Evolutionary conservation across 1,284 basidiomycete species (phyloP).

Genomic region (Cerioporus squamosus): DNA sequence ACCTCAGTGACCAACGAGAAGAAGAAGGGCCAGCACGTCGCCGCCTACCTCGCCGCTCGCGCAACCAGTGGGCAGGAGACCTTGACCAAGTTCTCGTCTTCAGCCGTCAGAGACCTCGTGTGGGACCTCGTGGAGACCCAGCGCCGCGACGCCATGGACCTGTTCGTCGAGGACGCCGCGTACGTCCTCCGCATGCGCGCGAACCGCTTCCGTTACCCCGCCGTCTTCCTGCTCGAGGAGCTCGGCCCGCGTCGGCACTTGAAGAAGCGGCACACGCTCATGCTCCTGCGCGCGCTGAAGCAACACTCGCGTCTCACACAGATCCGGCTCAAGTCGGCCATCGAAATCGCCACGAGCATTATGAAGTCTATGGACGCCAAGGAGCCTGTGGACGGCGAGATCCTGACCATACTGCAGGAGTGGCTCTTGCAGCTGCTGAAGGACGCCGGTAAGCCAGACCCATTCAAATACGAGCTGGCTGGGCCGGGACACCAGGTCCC

Average conservation of each 20-base stretch:
- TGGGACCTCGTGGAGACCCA: no score
- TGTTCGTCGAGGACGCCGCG: constrained; percentile 12
- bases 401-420: constrained; percentile 4
- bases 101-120: no score
- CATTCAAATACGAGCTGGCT: not conserved
- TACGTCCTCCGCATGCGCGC: constrained; percentile 2
- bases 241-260: not conserved
- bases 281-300: constrained; percentile 10
- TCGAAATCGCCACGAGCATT: not conserved
- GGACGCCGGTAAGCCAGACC: not conserved
- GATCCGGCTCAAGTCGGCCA: not conserved
- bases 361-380: constrained; percentile 1
- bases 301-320: not conserved
- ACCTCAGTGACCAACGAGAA: no score
- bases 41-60: no score
- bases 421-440: constrained; percentile 9
- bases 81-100: no score
- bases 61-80: no score
- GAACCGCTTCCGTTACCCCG: not conserved
- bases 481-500: constrained; percentile 3
- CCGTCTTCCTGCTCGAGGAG: constrained; percentile 10
- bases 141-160: not conserved
- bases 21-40: no score
- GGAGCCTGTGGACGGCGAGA: constrained; percentile 5
- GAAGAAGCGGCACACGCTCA: constrained; percentile 8